These are phyloP conservation scores for Alternaria novae-zelandiae DNA, from an alignment of 2,329 filamentous ascomycete genomes.

Conservation along the genomic window DNA sequence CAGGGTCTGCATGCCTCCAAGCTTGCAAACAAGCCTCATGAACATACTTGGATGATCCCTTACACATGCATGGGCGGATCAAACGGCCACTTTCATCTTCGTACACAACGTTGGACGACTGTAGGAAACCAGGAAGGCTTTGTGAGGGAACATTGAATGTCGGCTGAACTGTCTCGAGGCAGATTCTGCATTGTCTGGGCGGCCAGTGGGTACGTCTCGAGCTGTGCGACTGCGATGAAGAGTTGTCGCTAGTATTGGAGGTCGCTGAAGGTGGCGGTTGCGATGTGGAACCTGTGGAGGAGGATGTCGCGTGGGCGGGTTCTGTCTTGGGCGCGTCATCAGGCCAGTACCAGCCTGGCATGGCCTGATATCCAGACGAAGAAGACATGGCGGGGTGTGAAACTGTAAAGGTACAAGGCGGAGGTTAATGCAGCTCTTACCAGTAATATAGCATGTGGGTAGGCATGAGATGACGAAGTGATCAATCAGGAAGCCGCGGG, in stretches of 20 bases:
- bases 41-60: constrained; percentile 90
- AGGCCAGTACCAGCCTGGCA: constrained; percentile 57
- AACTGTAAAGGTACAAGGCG: constrained; percentile 4
- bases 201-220: constrained; percentile 62
- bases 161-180: constrained; percentile 73
- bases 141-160: constrained; percentile 64
- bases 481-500: constrained; percentile 29
- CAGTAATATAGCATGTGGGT: constrained; percentile 23
- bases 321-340: constrained; percentile 51
- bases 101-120: constrained; percentile 69
- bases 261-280: constrained; percentile 19
- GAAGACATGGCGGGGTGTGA: constrained; percentile 47
- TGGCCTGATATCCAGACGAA: constrained; percentile 47
- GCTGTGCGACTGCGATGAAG: constrained; percentile 21
- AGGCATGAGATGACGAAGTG: constrained; percentile 22
- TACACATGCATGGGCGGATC: constrained; percentile 90
- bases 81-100: constrained; percentile 78
- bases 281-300: constrained; percentile 21
- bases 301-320: constrained; percentile 13
- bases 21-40: constrained; percentile 87
- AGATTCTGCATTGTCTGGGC: constrained; percentile 85
- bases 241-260: constrained; percentile 18
- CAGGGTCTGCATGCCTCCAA: constrained; percentile 79
- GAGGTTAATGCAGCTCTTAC: constrained; percentile 33
- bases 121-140: constrained; percentile 62